Evolutionary conservation across 164 flowering plant species (phyloP).

Genomic region (Malania oleifera): DNA sequence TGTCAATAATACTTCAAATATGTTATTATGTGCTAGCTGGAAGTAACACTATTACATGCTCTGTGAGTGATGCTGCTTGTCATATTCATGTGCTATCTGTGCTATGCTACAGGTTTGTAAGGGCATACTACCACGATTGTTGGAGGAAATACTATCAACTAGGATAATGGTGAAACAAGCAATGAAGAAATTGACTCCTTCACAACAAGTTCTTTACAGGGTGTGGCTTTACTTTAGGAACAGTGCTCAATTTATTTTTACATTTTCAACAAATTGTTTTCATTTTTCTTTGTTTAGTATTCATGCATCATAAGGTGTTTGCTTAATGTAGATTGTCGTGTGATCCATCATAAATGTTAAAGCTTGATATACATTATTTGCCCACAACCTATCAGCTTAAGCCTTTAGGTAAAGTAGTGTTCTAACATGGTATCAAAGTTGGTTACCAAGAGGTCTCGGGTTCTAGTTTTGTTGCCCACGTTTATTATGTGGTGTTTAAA

Average conservation of each 20-base stretch:
- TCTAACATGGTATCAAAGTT: too few relatives aligned
- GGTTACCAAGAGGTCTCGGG: too few relatives aligned
- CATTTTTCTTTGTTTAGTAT: not conserved
- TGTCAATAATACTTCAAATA: not conserved
- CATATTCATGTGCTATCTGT: too few relatives aligned
- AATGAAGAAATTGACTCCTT: slow-evolving; percentile 74
- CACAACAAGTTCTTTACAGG: slow-evolving; percentile 67
- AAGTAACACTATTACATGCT: not conserved
- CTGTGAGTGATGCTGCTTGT: not conserved
- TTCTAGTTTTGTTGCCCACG: too few relatives aligned
- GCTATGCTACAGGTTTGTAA: slow-evolving; percentile 50
- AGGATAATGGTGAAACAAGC: slow-evolving; percentile 93
- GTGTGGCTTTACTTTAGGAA: slow-evolving; percentile 24
- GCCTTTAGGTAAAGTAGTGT: too few relatives aligned
- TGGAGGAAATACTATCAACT: slow-evolving; percentile 92
- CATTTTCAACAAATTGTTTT: not conserved
- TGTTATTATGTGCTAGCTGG: not conserved
- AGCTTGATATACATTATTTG: too few relatives aligned
- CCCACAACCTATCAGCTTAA: too few relatives aligned
- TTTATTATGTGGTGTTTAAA: too few relatives aligned
- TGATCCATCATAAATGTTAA: too few relatives aligned
- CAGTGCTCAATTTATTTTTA: not conserved
- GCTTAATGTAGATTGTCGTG: too few relatives aligned
- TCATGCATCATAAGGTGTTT: too few relatives aligned
- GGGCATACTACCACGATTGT: slow-evolving; percentile 85